Percentiles rank a stretch among this genome's conserved stretches.
Conservation (phyloP, 305 asterid genomes). For the Fraxinus greggii region DNA sequence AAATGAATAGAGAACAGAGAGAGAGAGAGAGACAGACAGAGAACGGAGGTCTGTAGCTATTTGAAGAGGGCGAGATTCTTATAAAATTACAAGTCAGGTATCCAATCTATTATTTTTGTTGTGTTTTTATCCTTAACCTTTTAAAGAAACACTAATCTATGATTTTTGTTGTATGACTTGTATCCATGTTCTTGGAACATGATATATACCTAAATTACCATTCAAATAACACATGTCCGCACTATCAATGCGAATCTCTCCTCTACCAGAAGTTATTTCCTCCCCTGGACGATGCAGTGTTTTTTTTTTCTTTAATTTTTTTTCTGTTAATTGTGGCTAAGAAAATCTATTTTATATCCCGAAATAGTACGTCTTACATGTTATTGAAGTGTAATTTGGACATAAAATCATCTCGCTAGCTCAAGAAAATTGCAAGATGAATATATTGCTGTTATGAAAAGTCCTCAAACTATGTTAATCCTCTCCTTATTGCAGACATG, state of each 20-base stretch:
- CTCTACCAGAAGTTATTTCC: neutral
- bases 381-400: neutral
- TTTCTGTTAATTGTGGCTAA: neutral
- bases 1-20: slow-evolving; percentile 2
- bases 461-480: too few species aligned
- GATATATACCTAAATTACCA: too few species aligned
- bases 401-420: neutral
- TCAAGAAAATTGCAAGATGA: too few species aligned
- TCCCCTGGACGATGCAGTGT: neutral
- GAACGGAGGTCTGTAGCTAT: slow-evolving; percentile 11
- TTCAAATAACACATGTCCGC: neutral
- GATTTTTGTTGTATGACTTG: too few species aligned
- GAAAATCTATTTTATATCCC: too few species aligned
- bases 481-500: neutral
- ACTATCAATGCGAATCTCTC: neutral
- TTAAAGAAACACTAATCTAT: too few species aligned
- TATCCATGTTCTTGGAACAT: too few species aligned
- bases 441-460: too few species aligned
- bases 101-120: neutral
- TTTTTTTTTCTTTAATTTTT: too few species aligned
- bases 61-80: slow-evolving; percentile 19
- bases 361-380: neutral
- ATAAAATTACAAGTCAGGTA: neutral
- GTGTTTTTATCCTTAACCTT: too few species aligned
- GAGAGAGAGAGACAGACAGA: neutral